These are phyloP conservation scores for Fomitopsis pinicola DNA, from an alignment of 1,284 basidiomycete species.

Conservation along the genomic window DNA sequence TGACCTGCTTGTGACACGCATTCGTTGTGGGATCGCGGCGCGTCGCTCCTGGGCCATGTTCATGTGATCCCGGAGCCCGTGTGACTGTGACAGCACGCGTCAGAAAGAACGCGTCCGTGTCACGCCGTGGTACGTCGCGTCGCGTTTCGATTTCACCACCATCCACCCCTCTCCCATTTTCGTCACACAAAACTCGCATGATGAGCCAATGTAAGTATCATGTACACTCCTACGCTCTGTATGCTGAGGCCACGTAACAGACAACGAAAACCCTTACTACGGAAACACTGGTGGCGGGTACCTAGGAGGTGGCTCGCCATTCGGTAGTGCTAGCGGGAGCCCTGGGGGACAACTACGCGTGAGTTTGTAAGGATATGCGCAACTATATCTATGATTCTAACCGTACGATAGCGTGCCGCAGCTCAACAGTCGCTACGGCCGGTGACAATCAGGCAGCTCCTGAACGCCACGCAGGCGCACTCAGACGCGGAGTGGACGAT, in stretches of 20 bases:
- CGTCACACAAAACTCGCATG: not conserved
- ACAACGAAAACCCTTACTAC: slow-evolving; percentile 34
- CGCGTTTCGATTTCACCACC: slow-evolving; percentile 3
- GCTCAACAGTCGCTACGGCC: slow-evolving; percentile 74
- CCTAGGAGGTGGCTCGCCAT: slow-evolving; percentile 40
- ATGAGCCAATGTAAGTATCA: slow-evolving; percentile 42
- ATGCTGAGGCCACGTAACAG: not conserved
- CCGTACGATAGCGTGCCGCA: slow-evolving; percentile 11
- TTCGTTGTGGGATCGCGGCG: too few species aligned
- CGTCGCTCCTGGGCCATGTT: too few species aligned
- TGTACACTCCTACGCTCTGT: not conserved
- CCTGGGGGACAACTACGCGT: slow-evolving; percentile 32
- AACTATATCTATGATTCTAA: not conserved
- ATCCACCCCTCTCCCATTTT: slow-evolving; percentile 2
- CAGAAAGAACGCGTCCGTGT: not conserved
- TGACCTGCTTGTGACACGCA: too few species aligned
- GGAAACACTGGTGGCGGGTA: slow-evolving; percentile 33
- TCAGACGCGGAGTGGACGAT: slow-evolving; percentile 87
- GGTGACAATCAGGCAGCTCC: slow-evolving; percentile 80
- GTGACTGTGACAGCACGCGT: not conserved
- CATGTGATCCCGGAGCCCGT: not conserved
- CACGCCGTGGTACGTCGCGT: slow-evolving; percentile 7
- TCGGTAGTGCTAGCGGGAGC: slow-evolving; percentile 38
- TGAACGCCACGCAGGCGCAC: slow-evolving; percentile 77
- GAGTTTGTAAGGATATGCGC: not conserved